These are phyloP conservation scores for Zalerion maritima DNA, from an alignment of 495 filamentous ascomycete genomes.

Conservation along the genomic window DNA sequence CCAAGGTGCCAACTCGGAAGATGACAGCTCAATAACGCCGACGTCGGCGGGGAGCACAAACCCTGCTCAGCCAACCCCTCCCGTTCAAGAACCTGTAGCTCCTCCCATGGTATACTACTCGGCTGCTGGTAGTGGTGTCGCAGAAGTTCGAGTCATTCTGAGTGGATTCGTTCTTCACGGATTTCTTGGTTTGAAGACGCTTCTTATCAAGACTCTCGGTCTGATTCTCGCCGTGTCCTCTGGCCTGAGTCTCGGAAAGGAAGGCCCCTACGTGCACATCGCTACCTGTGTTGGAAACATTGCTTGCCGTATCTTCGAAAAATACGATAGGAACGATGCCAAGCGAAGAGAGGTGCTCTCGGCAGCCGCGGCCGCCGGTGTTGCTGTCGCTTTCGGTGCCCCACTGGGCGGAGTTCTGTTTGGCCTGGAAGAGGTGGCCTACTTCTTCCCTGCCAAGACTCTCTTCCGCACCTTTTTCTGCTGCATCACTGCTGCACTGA, in stretches of 20 bases:
- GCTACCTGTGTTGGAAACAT: slow-evolving; percentile 94
- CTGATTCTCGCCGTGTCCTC: slow-evolving; percentile 83
- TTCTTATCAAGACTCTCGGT: slow-evolving; percentile 72
- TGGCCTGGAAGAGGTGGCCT: slow-evolving; percentile 85
- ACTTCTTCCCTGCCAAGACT: slow-evolving; percentile 98
- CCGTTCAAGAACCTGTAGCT: slow-evolving; percentile 11
- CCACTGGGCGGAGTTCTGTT: slow-evolving; percentile 90
- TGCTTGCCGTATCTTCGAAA: slow-evolving; percentile 76
- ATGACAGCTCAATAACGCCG: slow-evolving; percentile 29
- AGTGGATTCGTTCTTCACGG: slow-evolving; percentile 96
- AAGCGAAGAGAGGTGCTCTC: slow-evolving; percentile 80
- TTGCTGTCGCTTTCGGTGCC: slow-evolving; percentile 89
- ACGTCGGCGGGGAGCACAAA: slow-evolving; percentile 14
- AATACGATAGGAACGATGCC: slow-evolving; percentile 89
- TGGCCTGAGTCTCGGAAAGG: slow-evolving; percentile 85
- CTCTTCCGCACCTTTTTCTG: slow-evolving; percentile 97
- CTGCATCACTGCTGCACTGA: slow-evolving; percentile 82
- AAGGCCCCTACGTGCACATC: slow-evolving; percentile 96
- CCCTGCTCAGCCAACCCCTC: slow-evolving; percentile 9
- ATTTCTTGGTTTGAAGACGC: slow-evolving; percentile 79
- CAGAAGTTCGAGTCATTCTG: slow-evolving; percentile 92
- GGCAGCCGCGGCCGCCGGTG: slow-evolving; percentile 81
- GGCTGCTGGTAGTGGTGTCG: slow-evolving; percentile 89
- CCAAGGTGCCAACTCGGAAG: slow-evolving; percentile 19
- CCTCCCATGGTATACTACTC: slow-evolving; percentile 88